Evolutionary conservation across 345 rosid genomes (phyloP).

Genomic region (Psidium guajava): DNA sequence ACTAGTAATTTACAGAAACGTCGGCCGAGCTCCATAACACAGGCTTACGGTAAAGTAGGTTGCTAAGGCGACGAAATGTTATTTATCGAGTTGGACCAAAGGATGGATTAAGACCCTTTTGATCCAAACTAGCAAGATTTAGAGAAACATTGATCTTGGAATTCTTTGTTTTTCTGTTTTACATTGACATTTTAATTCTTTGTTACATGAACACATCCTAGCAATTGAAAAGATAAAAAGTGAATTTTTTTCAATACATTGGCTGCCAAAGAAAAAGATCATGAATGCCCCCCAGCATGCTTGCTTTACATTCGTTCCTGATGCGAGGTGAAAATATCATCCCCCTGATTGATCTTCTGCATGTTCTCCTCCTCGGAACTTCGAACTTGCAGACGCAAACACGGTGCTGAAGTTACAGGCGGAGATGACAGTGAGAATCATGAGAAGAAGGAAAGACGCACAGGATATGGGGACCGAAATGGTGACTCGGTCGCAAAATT

Average conservation of each 20-base stretch:
- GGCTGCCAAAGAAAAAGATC: not conserved
- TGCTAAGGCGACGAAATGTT: not conserved
- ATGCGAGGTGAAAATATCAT: not conserved
- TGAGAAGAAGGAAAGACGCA: slow-evolving; percentile 15
- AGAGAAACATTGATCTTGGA: not conserved
- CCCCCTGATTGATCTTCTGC: not conserved
- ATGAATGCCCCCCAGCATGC: not conserved
- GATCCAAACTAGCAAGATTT: not conserved
- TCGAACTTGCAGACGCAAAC: not conserved
- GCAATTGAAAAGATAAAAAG: not conserved
- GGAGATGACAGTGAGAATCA: slow-evolving; percentile 36
- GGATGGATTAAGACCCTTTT: not conserved
- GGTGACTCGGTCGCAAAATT: slow-evolving; percentile 31
- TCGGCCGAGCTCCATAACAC: not conserved
- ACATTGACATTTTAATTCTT: not conserved
- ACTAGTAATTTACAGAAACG: not conserved
- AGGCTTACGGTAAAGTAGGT: not conserved
- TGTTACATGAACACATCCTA: not conserved
- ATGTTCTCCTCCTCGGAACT: not conserved
- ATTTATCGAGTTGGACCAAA: not conserved
- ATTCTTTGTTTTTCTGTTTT: not conserved
- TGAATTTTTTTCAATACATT: not conserved
- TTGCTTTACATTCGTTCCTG: not conserved
- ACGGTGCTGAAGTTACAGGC: slow-evolving; percentile 27
- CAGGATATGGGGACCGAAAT: slow-evolving; percentile 20